A percentile compares a stretch with the other conserved stretches of the same genome.
Conservation (phyloP, 805 yeast genomes). For the Hanseniaspora singularis region DNA sequence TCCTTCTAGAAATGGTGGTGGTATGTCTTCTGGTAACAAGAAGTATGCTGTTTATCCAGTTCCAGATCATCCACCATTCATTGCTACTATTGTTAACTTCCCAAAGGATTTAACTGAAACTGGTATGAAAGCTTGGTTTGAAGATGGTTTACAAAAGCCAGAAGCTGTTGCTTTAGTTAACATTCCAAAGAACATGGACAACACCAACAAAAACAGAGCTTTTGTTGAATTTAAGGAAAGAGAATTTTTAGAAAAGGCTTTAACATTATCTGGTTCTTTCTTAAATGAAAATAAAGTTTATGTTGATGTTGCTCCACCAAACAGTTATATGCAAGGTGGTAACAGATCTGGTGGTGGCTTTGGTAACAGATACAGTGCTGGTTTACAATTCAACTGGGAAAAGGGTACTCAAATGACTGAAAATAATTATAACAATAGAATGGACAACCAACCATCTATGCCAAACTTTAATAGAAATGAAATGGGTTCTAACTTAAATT, state of each 20-base stretch:
- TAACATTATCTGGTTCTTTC: constrained; percentile 56
- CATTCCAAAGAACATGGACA: constrained; percentile 55
- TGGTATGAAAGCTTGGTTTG: constrained; percentile 48
- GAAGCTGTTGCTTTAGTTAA: constrained; percentile 52
- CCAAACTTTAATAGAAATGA: constrained; percentile 18
- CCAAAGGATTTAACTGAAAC: constrained; percentile 71
- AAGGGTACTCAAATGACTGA: constrained; percentile 16
- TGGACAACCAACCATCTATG: too few relatives aligned
- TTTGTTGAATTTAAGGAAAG: constrained; percentile 71
- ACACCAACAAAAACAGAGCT: constrained; percentile 72
- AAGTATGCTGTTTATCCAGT: constrained; percentile 53
- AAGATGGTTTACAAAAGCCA: constrained; percentile 38
- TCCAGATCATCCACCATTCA: constrained; percentile 85
- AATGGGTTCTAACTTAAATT: not conserved
- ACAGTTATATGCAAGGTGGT: constrained; percentile 26
- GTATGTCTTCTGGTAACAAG: constrained; percentile 29
- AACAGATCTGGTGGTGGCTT: constrained; percentile 33
- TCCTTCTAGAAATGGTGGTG: constrained; percentile 30
- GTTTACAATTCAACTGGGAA: constrained; percentile 9
- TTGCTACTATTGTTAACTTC: constrained; percentile 78
- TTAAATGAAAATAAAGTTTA: constrained; percentile 61
- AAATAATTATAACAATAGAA: constrained; percentile 24
- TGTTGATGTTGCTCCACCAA: constrained; percentile 71
- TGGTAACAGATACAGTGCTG: constrained; percentile 36
- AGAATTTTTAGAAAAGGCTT: constrained; percentile 63